phyloP scores from a whole-genome alignment of 306 rosid species.

The Pachyrhizus erosus region DNA sequence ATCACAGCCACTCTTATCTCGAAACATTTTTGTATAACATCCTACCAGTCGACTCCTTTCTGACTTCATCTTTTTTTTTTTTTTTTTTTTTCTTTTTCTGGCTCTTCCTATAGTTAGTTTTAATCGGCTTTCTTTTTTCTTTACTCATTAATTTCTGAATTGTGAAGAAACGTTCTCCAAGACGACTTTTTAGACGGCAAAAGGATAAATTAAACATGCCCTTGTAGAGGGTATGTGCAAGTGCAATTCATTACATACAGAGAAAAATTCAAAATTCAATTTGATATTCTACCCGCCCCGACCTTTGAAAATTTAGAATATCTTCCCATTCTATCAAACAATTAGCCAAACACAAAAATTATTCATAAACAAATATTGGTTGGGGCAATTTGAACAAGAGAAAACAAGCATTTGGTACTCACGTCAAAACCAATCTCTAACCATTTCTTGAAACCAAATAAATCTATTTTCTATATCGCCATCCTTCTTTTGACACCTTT shows the following conservation, averaged over 20 bases:
- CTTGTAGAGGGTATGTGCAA: not conserved
- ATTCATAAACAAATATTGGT: conserved; percentile 1
- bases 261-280: not conserved
- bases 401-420: conserved; percentile 21
- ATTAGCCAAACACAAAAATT: not conserved
- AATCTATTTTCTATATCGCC: not conserved
- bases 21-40: not conserved
- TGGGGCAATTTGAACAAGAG: not conserved
- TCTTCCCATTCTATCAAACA: not conserved
- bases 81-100: not conserved
- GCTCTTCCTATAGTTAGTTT: conserved; percentile 26
- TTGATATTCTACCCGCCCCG: not conserved
- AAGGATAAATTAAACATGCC: not conserved
- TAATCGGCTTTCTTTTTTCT: not conserved
- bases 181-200: not conserved
- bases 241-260: not conserved
- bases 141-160: not conserved
- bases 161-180: not conserved
- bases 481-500: not conserved
- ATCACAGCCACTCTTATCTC: not conserved
- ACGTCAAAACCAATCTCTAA: conserved; percentile 36
- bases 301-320: not conserved
- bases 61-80: not conserved
- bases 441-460: conserved; percentile 14
- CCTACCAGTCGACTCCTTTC: not conserved